Evolutionary conservation across 352 stramenopile species (phyloP).

Genomic region (Pythium aquatile): DNA sequence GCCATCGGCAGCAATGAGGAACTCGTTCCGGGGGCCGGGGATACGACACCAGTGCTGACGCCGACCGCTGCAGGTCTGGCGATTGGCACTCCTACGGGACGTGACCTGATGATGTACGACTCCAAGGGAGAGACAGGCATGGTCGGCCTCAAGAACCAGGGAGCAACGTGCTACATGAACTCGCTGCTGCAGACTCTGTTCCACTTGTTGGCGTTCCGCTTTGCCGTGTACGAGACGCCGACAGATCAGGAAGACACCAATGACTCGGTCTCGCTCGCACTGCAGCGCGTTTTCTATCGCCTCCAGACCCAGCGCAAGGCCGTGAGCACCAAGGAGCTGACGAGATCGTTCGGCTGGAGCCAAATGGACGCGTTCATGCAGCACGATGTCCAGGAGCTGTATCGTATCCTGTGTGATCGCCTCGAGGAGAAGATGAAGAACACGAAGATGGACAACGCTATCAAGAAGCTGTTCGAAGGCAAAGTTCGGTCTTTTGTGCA

Average conservation of each 20-base stretch:
- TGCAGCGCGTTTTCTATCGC: constrained; percentile 86
- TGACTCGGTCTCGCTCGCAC: constrained; percentile 76
- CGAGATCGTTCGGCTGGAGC: constrained; percentile 91
- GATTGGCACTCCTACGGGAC: constrained; percentile 7
- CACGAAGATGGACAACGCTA: constrained; percentile 74
- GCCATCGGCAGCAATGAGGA: constrained; percentile 27
- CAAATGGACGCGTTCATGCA: constrained; percentile 91
- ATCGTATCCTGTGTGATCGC: constrained; percentile 90
- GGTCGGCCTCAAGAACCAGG: constrained; percentile 89
- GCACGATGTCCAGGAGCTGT: constrained; percentile 92
- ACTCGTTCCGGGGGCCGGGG: constrained; percentile 6
- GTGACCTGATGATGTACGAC: constrained; percentile 54
- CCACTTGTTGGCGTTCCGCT: constrained; percentile 82
- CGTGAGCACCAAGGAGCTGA: constrained; percentile 92
- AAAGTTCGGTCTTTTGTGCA: constrained; percentile 89
- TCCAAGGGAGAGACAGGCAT: constrained; percentile 84
- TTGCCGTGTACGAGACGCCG: constrained; percentile 82
- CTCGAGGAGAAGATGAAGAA: constrained; percentile 93
- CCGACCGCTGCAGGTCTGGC: constrained; percentile 15
- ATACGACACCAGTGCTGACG: constrained; percentile 22
- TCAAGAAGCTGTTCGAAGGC: constrained; percentile 89
- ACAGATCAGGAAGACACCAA: constrained; percentile 79
- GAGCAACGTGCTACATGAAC: constrained; percentile 94
- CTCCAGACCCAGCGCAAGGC: constrained; percentile 68
- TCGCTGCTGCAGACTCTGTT: constrained; percentile 92